phyloP scores from a whole-genome alignment of 1,284 basidiomycete species.

The Marasmius oreades region DNA sequence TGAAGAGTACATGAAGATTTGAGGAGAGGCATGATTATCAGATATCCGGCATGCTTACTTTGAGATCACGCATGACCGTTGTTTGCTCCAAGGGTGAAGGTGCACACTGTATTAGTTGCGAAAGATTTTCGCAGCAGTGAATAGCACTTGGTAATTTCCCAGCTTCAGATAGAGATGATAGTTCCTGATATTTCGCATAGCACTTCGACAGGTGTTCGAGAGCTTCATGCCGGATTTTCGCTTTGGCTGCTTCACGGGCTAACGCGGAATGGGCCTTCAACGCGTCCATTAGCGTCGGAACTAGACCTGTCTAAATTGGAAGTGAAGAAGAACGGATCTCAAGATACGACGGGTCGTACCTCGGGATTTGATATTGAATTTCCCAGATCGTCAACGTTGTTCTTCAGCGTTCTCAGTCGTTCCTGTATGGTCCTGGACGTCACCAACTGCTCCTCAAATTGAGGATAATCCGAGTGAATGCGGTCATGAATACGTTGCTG shows the following conservation, averaged over 20 bases:
- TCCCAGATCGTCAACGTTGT: constrained; percentile 49
- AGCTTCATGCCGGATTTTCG: constrained; percentile 44
- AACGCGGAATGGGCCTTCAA: constrained; percentile 56
- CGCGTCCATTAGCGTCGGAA: constrained; percentile 49
- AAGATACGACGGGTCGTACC: constrained; percentile 32
- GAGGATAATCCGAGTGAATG: constrained; percentile 57
- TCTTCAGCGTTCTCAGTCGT: constrained; percentile 48
- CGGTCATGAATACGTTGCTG: constrained; percentile 67
- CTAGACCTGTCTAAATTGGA: constrained; percentile 54
- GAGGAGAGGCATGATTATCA: constrained; percentile 8
- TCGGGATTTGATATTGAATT: constrained; percentile 51
- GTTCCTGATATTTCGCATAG: constrained; percentile 37
- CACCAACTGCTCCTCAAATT: constrained; percentile 60
- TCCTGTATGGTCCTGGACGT: constrained; percentile 61
- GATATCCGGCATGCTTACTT: constrained; percentile 33
- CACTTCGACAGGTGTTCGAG: constrained; percentile 53
- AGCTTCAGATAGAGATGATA: constrained; percentile 42
- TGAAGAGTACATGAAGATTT: constrained; percentile 22
- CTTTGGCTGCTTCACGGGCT: constrained; percentile 56
- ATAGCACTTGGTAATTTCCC: constrained; percentile 65
- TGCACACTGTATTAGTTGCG: constrained; percentile 40
- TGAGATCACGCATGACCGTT: constrained; percentile 51
- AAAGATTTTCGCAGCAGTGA: constrained; percentile 35
- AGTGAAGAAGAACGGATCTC: constrained; percentile 1
- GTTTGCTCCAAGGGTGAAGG: constrained; percentile 51